phyloP scores from a whole-genome alignment of 306 rosid genomes.

The Elaeagnus macrophylla region DNA sequence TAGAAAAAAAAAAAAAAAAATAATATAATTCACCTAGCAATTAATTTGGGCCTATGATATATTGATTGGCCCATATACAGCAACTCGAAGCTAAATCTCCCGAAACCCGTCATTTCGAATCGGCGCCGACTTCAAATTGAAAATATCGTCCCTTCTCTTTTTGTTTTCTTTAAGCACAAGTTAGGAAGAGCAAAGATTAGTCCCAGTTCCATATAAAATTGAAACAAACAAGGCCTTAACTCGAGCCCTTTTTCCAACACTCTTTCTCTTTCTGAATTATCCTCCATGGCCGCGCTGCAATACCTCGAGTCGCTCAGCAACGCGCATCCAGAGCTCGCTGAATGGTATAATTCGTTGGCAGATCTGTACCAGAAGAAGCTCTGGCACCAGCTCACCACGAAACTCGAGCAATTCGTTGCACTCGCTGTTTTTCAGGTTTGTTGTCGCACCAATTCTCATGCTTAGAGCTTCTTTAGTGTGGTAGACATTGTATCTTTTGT shows the following conservation, averaged over 20 bases:
- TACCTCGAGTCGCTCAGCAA: slow-evolving; percentile 83
- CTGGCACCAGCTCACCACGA: slow-evolving; percentile 98
- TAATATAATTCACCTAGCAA: no score
- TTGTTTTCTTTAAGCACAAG: slow-evolving; percentile 58
- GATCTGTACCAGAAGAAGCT: slow-evolving; percentile 99
- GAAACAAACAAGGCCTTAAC: slow-evolving; percentile 12
- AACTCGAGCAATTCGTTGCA: slow-evolving; percentile 95
- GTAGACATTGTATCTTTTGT: background rate
- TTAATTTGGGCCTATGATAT: no score
- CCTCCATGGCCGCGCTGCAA: slow-evolving; percentile 83
- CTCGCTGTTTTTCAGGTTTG: slow-evolving; percentile 83
- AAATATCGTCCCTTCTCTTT: background rate
- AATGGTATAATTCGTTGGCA: slow-evolving; percentile 86
- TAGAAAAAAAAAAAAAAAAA: no score
- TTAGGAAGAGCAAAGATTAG: background rate
- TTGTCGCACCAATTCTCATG: background rate
- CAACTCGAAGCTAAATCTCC: no score
- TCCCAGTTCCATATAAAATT: slow-evolving; percentile 21
- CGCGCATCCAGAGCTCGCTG: slow-evolving; percentile 81
- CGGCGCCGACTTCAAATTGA: no score
- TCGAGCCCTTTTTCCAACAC: background rate
- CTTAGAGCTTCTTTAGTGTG: background rate
- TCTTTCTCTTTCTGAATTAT: slow-evolving; percentile 13
- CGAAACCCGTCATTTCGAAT: no score
- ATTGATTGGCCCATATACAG: no score